phyloP scores from a whole-genome alignment of 768 basidiomycete species.

The Suillus americanus region DNA sequence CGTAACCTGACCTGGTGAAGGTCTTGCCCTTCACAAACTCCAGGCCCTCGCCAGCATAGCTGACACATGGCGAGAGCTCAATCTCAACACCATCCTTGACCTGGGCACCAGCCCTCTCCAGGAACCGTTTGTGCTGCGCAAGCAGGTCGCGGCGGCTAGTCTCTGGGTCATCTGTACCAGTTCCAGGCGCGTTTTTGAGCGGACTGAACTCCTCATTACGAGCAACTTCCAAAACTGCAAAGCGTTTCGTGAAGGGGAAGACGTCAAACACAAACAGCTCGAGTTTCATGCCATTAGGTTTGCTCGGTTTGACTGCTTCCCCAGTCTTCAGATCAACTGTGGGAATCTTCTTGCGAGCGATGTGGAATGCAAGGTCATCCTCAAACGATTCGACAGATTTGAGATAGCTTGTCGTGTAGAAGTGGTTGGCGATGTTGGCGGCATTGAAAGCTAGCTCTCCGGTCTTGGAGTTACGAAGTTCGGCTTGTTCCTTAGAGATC shows the following conservation, averaged over 20 bases:
- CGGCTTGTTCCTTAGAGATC: conserved; percentile 85
- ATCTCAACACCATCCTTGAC: conserved; percentile 79
- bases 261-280: conserved; percentile 99
- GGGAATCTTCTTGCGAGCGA: conserved; percentile 96
- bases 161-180: conserved; percentile 84
- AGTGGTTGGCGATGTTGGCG: conserved; percentile 97
- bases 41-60: conserved; percentile 92
- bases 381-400: conserved; percentile 79
- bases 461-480: conserved; percentile 62
- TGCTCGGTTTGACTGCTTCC: conserved; percentile 69
- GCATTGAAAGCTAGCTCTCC: conserved; percentile 89
- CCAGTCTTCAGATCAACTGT: conserved; percentile 73
- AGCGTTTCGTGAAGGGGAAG: conserved; percentile 84
- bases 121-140: conserved; percentile 82
- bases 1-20: conserved; percentile 74
- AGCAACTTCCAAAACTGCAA: conserved; percentile 87
- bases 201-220: conserved; percentile 93
- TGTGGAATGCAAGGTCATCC: conserved; percentile 90
- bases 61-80: conserved; percentile 86
- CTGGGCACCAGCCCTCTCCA: conserved; percentile 74
- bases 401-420: conserved; percentile 89
- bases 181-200: conserved; percentile 95
- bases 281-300: conserved; percentile 99
- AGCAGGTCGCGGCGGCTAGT: conserved; percentile 90
- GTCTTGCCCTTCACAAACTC: conserved; percentile 74